Evolutionary conservation across 2,329 filamentous ascomycete genomes (phyloP), one percentile per base, ranked within the genome.

Genomic region (Celoporthe dispersa): DNA sequence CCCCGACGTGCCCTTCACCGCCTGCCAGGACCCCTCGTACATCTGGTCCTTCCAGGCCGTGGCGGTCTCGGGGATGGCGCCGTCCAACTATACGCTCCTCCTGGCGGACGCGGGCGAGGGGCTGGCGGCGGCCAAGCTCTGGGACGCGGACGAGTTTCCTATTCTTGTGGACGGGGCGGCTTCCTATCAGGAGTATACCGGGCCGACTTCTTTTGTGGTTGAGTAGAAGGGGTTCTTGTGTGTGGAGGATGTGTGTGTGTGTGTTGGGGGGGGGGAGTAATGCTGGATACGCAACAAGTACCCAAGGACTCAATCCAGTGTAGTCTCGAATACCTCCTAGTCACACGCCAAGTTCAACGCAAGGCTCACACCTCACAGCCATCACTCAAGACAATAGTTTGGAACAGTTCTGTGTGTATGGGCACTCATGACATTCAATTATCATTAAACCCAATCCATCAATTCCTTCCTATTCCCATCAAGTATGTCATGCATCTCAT

Each of bases 1-100:
- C 86, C 89, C 22, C 75, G 79, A n/a, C 78, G 77, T 61, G 83
- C 84, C 61, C 73, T 82, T 25, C 84, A 83, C 19, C 84, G 85
- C 59, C 76, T 88, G 22, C 86, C 87, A 75, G 84, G 85, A 16
- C 78, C 87, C 57, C 82, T 66, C 69, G 19, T 71, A 72, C 44
- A 44, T 62, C 61, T 74, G 72, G 72, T 73, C 72, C 3, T 74
- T 74, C 70, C 69, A 60, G 31, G 55, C 64, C 16, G 65, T 73
- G 19, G 48, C 22, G 37, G n/a, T 19, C 37, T 3, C 60, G 22
- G 60, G 37, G 11, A n/a, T 6, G 22, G 7, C 35, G 44, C 37
- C 60, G 35, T 44, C 60, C 37, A 68, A 68, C 48, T 68, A 68
- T 28, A 68, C 67, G 5, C 67, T 68, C 19, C 25, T 59, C 51